A percentile compares a stretch with the other conserved stretches of the same genome.
phyloP scores from a whole-genome alignment of 305 asterid genomes.

The Striga hermonthica region DNA sequence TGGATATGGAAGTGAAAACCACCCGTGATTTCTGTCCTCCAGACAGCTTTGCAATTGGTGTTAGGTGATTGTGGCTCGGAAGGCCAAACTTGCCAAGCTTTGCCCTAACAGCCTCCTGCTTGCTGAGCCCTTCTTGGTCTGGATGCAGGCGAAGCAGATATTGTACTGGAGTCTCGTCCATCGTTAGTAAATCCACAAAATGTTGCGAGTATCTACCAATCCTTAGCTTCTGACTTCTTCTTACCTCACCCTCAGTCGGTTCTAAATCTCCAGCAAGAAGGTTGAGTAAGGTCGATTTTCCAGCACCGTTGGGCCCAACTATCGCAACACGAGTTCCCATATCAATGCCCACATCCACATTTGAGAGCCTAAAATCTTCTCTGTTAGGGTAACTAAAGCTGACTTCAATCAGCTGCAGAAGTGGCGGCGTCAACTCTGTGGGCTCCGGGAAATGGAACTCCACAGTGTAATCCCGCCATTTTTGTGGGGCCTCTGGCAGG shows the following conservation, averaged over 20 bases:
- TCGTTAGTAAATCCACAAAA: constrained; percentile 9
- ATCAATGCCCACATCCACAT: constrained; percentile 4
- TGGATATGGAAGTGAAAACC: constrained; percentile 47
- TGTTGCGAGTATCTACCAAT: constrained; percentile 13
- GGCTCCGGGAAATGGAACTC: constrained; percentile 28
- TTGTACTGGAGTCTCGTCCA: constrained; percentile 81
- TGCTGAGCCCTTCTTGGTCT: constrained; percentile 69
- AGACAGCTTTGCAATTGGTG: constrained; percentile 64
- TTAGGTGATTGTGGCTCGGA: constrained; percentile 72
- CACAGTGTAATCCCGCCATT: constrained; percentile 81
- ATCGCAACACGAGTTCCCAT: constrained; percentile 12
- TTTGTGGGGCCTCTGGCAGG: constrained; percentile 62
- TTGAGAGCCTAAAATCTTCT: neutral
- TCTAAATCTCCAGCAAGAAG: constrained; percentile 15
- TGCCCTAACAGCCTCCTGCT: constrained; percentile 78
- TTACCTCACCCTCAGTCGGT: constrained; percentile 3
- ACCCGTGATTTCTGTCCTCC: constrained; percentile 81
- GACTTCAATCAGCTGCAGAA: constrained; percentile 12
- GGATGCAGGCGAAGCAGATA: constrained; percentile 75
- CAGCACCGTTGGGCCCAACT: constrained; percentile 13
- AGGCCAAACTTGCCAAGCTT: constrained; percentile 81
- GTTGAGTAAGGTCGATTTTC: constrained; percentile 7
- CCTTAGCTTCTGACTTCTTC: constrained; percentile 15
- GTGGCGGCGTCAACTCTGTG: constrained; percentile 8
- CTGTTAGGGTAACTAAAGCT: constrained; percentile 8